Base-by-base conservation (phyloP, 495 filamentous ascomycete species). In the Cryomyces antarcticus region DNA sequence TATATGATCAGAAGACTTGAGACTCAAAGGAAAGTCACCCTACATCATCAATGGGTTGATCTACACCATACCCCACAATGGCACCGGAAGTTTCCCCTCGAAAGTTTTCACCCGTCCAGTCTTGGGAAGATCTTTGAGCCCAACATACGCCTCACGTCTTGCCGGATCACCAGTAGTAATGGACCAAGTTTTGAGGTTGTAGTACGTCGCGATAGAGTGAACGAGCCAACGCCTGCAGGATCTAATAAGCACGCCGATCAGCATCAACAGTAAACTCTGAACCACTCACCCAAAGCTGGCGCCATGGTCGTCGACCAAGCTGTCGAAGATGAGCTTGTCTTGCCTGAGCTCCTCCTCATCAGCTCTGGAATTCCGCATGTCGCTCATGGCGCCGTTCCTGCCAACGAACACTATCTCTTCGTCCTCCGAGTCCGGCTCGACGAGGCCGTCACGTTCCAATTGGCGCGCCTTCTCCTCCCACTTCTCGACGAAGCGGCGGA, bases 401-500 rank as follows among this genome's bases (percentile, higher is more conserved):
- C 85, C 86, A 7, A 93, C 76, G 57, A 93, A 95, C 3, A 95
- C 84, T 49, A 96, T 85, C 60, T 96, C 88, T 45, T 93, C 86
- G 51, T 92, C 85, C 33, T 79, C 77, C 17, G 68, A 65, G 42
- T 72, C 72, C 11, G 65, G 59, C 13, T 72, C 67, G 13, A 65
- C 62, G 12, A 68, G 56, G 1, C 56, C 64, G 43, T 71, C 65
- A 0, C 65, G 68, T 30, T 74, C 67, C 40, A 63, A 56, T 40
- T 52, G 31, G 28, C 29, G 38, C 41, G 56, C 40, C 38, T 49
- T 45, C 40, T 52, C 52, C 38, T 58, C 54, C 58, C 57, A 58
- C 40, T 47, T 45, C 47, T 48, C 43, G 5, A 64, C 52, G 39
- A 61, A 64, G 4, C 43, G 39, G 17, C 61, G 44, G 3, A 64